These are phyloP conservation scores for Colletotrichum endophyticum DNA, from an alignment of 2,329 filamentous ascomycete species.

Conservation along the genomic window DNA sequence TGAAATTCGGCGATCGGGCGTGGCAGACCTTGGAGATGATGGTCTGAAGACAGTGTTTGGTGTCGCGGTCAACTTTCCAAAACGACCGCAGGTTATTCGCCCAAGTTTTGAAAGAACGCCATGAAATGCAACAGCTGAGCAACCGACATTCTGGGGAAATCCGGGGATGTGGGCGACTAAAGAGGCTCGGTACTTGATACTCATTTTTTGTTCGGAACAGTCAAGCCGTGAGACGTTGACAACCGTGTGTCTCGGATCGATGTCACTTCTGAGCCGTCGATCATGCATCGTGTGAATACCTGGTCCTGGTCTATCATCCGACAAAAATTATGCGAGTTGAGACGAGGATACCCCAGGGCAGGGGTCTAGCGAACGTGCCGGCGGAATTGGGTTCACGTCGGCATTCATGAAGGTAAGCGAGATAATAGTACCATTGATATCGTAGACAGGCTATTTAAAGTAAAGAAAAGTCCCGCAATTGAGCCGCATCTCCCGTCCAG, in stretches of 20 bases:
- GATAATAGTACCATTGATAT: neutral
- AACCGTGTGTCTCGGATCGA: neutral
- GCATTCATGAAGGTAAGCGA: neutral
- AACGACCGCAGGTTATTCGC: accelerated
- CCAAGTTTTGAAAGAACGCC: neutral
- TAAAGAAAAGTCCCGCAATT: neutral
- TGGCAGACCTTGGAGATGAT: neutral
- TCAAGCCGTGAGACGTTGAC: conserved; percentile 19
- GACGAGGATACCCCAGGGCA: neutral
- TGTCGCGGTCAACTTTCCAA: neutral
- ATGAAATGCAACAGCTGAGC: neutral
- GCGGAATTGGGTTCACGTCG: neutral
- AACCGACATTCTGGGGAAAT: neutral
- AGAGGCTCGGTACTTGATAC: neutral
- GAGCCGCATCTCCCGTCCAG: neutral
- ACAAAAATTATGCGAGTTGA: neutral
- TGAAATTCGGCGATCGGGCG: too few species aligned
- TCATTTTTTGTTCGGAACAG: conserved; percentile 5
- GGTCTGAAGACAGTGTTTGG: neutral
- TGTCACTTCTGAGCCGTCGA: neutral
- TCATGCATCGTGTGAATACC: neutral
- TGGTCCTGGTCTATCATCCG: conserved; percentile 3
- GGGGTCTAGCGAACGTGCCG: neutral
- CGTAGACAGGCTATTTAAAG: neutral
- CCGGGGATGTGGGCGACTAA: neutral